Evolutionary conservation across 2,329 filamentous ascomycete species (phyloP).

Genomic region (Passalora sequoiae): DNA sequence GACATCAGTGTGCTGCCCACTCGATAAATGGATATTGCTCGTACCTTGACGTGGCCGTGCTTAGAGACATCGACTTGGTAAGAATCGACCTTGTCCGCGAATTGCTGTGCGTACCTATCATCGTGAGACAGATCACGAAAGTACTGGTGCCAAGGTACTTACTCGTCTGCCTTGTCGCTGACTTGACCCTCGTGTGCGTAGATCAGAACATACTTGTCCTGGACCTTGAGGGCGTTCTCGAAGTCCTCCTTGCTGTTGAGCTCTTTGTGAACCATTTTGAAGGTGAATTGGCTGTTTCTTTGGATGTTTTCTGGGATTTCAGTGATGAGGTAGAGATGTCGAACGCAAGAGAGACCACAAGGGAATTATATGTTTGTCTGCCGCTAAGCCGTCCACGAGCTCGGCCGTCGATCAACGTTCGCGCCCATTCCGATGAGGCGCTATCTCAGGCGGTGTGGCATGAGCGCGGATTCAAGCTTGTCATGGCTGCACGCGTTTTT

Average conservation of each 20-base stretch:
- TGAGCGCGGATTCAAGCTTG: no score
- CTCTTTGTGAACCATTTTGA: constrained; percentile 24
- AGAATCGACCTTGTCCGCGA: constrained; percentile 25
- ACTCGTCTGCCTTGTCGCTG: constrained; percentile 28
- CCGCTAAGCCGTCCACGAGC: no score
- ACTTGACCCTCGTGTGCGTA: constrained; percentile 29
- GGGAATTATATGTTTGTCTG: no score
- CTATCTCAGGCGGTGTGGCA: no score
- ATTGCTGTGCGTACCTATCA: constrained; percentile 27
- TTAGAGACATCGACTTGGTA: constrained; percentile 29
- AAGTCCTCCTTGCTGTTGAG: constrained; percentile 31
- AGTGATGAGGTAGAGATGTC: no score
- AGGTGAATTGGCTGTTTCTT: no score
- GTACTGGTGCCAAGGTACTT: constrained; percentile 4
- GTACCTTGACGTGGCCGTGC: constrained; percentile 23
- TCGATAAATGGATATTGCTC: neutral
- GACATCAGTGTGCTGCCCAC: neutral
- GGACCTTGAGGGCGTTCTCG: constrained; percentile 26
- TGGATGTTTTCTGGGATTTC: no score
- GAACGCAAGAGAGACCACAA: no score
- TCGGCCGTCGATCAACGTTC: no score
- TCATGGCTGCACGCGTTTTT: no score
- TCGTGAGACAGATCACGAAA: constrained; percentile 1
- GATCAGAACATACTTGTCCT: constrained; percentile 33
- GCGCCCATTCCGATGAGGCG: no score